Evolutionary conservation across 2,329 filamentous ascomycete species (phyloP), one percentile per base, ranked within the genome.

Genomic region (Penicillium polonicum): DNA sequence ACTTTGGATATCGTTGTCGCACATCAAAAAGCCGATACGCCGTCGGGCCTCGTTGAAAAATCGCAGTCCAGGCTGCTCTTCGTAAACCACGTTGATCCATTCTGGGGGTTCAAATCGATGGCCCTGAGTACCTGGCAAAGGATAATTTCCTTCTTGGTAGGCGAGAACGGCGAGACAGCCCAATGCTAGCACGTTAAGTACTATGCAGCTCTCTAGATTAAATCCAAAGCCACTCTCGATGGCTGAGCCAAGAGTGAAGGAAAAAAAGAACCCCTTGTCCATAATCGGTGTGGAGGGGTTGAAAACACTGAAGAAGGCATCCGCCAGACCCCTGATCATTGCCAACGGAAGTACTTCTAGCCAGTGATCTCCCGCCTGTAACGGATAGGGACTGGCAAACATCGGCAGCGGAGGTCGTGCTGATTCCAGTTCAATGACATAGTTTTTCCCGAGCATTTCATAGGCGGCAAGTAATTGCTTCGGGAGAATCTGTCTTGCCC

Each of bases 21-120:
- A 78, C 72, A 81, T 79, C 62, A 82, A 69, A 59, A 82, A 82
- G 2, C 81, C 81, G 58, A 81, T 77, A 5, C 81, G 76, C 56
- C 78, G 78, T 19, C 81, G 77, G 7, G 80, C 80, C 65, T 83
- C 81, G 55, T 83, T 83, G 69, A 83, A 82, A 61, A 83, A 83
- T 27, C 76, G 78, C 39, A 83, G 62, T 0, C 81, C 81, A 3
- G 79, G 70, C 23, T 76, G 76, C 33, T 78, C 74, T 59, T 73
- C 73, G 43, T 68, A 69, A 8, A 75, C 69, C 19, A 75, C 72
- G 23, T 64, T 67, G 61, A 75, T 70, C 73, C 73, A 76, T 9
- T 73, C 71, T 5, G 73, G 73, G 4, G 69, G 62, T 39, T 76
- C 72, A n/a, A 76, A 76, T 29, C 64, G 68, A 62, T 57, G 63